Percentiles rank a stretch among this genome's conserved stretches.
phyloP scores from a whole-genome alignment of 2,329 filamentous ascomycete genomes.

The Coleophoma cylindrospora region DNA sequence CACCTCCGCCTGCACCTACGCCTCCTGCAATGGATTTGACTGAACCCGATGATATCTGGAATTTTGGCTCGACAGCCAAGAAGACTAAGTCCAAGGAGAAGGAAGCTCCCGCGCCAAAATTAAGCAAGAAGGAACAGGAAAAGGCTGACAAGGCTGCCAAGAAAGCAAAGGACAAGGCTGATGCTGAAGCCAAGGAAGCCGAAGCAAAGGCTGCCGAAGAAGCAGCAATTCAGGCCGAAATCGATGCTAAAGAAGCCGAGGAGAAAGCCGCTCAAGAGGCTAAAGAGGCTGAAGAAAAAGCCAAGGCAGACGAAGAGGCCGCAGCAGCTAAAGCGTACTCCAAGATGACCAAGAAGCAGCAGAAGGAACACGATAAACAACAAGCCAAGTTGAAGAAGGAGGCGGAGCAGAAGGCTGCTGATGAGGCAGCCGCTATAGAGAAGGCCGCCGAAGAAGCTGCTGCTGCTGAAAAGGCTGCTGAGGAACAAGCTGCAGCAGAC shows the following conservation, averaged over 20 bases:
- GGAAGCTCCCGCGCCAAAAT: constrained; percentile 24
- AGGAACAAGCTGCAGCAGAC: constrained; percentile 32
- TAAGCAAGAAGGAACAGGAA: constrained; percentile 45
- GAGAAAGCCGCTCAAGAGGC: constrained; percentile 36
- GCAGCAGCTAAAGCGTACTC: constrained; percentile 28
- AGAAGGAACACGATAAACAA: constrained; percentile 14
- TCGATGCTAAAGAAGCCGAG: constrained; percentile 36
- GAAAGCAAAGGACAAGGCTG: constrained; percentile 45
- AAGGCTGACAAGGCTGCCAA: constrained; percentile 42
- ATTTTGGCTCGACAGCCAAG: constrained; percentile 23
- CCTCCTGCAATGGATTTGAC: constrained; percentile 41
- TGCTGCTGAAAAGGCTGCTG: constrained; percentile 22
- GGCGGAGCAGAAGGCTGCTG: constrained; percentile 28
- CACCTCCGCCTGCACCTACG: constrained; percentile 42
- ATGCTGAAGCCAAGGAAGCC: constrained; percentile 30
- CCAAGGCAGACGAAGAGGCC: constrained; percentile 21
- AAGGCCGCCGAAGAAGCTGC: constrained; percentile 32
- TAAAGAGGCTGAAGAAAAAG: constrained; percentile 32
- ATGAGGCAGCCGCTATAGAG: constrained; percentile 23
- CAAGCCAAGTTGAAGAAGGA: constrained; percentile 15
- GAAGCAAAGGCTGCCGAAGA: constrained; percentile 26
- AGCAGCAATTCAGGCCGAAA: constrained; percentile 23
- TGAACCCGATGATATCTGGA: constrained; percentile 35
- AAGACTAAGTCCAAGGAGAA: constrained; percentile 38
- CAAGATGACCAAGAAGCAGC: constrained; percentile 1